Evolutionary conservation across 176 grass and related monocot species (phyloP), one percentile per base, ranked within the genome.

Genomic region (Eleusine coracana): DNA sequence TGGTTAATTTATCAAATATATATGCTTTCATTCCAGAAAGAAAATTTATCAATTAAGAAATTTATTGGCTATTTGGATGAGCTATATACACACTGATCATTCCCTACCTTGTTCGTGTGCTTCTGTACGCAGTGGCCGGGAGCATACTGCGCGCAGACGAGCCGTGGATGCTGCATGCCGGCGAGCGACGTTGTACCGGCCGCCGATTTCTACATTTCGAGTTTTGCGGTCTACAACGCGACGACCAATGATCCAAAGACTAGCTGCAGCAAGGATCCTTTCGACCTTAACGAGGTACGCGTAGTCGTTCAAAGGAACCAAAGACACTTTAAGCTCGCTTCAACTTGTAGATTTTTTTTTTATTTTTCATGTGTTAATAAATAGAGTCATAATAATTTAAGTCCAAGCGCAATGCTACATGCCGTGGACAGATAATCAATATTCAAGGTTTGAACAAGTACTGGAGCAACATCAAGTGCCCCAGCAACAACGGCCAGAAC

Each of bases 391-490:
- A 18, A 54, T 56, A 5, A 5, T n/a, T 6, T 18, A 54, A 23
- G 55, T 2, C 2, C 18, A 38, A 2, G 51, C 39, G 18, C 12
- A 6, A 20, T 31, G 50, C 8, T 59, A 45, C 25, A 18, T 25
- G 34, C 39, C 4, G 40, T 20, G 21, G 54, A 34, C 61, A 88
- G 87, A 55, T 90, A 8, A 2, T 0, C 16, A 6, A 23, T 4
- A 2, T 78, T n/a, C 23, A 72, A 1, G 60, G 58, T 15, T 48
- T 90, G 48, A 2, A 44, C 0, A 17, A 73, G 70, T 86, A 84
- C 76, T 87, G 85, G 89, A 84, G 70, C 70, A 91, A 52, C 81
- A 79, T 91, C 70, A 87, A 28, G 71, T 91, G 89, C 64, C 89
- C 85, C n/a, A 81, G 71, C 71, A 84, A 65, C 85, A 51, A 73